These are phyloP conservation scores for Clarkia xantiana DNA, from an alignment of 345 rosid genomes.

Conservation along the genomic window DNA sequence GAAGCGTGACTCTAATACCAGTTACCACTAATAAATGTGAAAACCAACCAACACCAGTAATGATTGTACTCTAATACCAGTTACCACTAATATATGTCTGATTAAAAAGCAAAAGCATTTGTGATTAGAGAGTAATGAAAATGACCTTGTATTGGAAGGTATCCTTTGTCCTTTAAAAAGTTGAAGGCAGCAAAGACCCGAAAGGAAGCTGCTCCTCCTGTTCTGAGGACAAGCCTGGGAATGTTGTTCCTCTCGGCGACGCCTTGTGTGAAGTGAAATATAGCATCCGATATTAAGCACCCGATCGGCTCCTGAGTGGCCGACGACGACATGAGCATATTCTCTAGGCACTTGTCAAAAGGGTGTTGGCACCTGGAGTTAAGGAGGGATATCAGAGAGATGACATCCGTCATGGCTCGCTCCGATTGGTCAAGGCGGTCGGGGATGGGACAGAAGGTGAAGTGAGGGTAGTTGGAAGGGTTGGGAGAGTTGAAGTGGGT, in stretches of 20 bases:
- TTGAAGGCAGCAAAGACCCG: slow-evolving; percentile 19
- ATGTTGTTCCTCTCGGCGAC: slow-evolving; percentile 17
- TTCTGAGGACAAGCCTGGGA: slow-evolving; percentile 18
- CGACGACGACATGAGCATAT: slow-evolving; percentile 8
- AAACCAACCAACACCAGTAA: too few species aligned
- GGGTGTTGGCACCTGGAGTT: slow-evolving; percentile 9
- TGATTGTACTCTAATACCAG: too few species aligned
- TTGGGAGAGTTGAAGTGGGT: slow-evolving; percentile 20
- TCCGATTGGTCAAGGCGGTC: slow-evolving; percentile 11
- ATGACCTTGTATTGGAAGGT: slow-evolving; percentile 19
- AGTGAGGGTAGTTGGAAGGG: slow-evolving; percentile 17
- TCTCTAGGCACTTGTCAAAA: slow-evolving; percentile 13
- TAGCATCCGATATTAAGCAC: slow-evolving; percentile 17
- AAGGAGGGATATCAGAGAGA: slow-evolving; percentile 6
- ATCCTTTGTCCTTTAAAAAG: slow-evolving; percentile 19
- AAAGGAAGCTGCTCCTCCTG: slow-evolving; percentile 18
- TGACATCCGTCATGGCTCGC: slow-evolving; percentile 2
- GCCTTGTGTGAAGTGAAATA: slow-evolving; percentile 15
- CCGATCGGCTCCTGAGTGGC: slow-evolving; percentile 9
- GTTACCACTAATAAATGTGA: too few species aligned
- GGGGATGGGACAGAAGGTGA: slow-evolving; percentile 15
- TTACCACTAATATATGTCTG: too few species aligned
- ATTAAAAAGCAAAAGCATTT: too few species aligned
- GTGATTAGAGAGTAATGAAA: too few species aligned
- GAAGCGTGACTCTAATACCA: too few species aligned